These are phyloP conservation scores for Psophocarpus tetragonolobus DNA, from an alignment of 306 rosid species.

Conservation along the genomic window DNA sequence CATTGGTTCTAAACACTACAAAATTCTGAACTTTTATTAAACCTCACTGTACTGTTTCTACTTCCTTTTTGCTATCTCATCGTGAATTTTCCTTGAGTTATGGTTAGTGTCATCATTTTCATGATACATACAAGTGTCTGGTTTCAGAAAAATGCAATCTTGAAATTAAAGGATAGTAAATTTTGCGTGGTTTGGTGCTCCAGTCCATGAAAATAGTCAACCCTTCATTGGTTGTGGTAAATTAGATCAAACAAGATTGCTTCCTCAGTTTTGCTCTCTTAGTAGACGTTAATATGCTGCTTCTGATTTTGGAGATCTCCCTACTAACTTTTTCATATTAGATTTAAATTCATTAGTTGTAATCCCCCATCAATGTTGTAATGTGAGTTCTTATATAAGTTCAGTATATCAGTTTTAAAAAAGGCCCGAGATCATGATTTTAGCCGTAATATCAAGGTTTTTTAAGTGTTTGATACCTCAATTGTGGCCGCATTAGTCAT, in stretches of 20 bases:
- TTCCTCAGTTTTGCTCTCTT: neutral
- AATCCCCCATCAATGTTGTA: conserved; percentile 4
- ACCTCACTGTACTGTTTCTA: neutral
- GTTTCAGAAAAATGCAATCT: conserved; percentile 29
- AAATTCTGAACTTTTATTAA: conserved; percentile 7
- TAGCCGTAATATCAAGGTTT: no score
- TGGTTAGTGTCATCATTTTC: neutral
- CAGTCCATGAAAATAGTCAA: conserved; percentile 9
- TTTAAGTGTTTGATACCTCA: no score
- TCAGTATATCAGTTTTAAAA: neutral
- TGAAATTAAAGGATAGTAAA: conserved; percentile 13
- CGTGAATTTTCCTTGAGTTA: conserved; percentile 5
- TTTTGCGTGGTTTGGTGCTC: neutral
- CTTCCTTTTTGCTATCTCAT: neutral
- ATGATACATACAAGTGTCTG: neutral
- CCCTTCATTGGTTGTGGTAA: conserved; percentile 17
- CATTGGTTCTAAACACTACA: conserved; percentile 24
- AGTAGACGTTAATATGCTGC: conserved; percentile 4
- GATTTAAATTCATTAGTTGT: conserved; percentile 2
- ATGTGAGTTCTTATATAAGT: neutral
- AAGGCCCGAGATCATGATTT: neutral
- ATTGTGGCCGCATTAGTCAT: neutral
- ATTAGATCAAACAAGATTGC: conserved; percentile 25
- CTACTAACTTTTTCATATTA: neutral
- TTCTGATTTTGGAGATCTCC: conserved; percentile 18